Percentiles rank a stretch among this genome's conserved stretches.
phyloP scores from a whole-genome alignment of 192 early-diverging fungal genomes.

The Linnemannia hyalina region DNA sequence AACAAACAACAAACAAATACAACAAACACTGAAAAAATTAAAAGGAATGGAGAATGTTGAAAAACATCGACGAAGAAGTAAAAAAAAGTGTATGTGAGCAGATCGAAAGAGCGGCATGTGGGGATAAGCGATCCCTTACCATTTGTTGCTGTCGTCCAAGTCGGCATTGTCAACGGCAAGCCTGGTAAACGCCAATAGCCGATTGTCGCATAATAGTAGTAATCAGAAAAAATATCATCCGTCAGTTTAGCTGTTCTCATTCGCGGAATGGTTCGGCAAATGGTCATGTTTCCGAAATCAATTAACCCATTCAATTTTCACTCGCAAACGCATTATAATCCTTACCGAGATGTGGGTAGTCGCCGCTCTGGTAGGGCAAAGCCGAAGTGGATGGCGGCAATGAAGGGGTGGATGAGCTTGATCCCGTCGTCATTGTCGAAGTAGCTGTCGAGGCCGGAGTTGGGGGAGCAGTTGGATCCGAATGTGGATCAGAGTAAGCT shows the following conservation, averaged over 20 bases:
- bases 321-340: neutral
- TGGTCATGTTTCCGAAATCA: neutral
- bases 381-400: constrained; percentile 16
- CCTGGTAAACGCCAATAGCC: neutral
- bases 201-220: neutral
- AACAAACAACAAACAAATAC: constrained; percentile 1
- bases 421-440: constrained; percentile 13
- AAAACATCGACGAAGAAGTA: neutral
- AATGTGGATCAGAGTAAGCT: constrained; percentile 28
- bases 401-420: constrained; percentile 11
- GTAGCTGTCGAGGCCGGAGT: constrained; percentile 14
- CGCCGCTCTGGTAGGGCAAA: constrained; percentile 18
- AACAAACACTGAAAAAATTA: neutral
- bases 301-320: neutral
- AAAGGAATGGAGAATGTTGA: neutral
- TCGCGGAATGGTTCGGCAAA: neutral
- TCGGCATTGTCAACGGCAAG: constrained; percentile 21
- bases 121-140: constrained; percentile 8
- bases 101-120: neutral
- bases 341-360: constrained; percentile 18
- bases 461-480: constrained; percentile 9
- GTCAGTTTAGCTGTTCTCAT: neutral
- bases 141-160: constrained; percentile 26
- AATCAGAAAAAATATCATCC: neutral
- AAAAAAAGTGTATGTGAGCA: neutral